A percentile compares a stretch with the other conserved stretches of the same genome.
Conservation (phyloP, 768 basidiomycete genomes). For the Gymnopilus dilepis region DNA sequence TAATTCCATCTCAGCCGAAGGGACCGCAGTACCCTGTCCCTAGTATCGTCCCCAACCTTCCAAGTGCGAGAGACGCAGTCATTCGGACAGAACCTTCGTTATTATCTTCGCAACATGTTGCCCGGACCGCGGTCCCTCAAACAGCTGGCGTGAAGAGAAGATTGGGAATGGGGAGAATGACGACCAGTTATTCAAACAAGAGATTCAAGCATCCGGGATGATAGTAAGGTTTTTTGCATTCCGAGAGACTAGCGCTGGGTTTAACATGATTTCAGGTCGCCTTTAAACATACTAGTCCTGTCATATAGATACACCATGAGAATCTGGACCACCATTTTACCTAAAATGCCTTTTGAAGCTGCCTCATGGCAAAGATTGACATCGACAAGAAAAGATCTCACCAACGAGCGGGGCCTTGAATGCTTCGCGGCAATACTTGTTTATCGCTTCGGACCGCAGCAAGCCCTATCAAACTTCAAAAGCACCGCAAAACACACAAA, state of each 20-base stretch:
- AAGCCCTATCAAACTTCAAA: background rate
- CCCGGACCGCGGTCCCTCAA: conserved; percentile 17
- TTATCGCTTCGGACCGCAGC: background rate
- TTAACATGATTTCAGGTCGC: background rate
- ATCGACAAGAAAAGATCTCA: background rate
- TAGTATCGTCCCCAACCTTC: conserved; percentile 20
- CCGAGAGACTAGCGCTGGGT: background rate
- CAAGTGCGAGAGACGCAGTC: conserved; percentile 13
- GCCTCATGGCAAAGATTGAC: conserved; percentile 3
- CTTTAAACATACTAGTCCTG: conserved; percentile 1
- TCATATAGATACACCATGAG: conserved; percentile 6
- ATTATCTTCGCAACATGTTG: conserved; percentile 5
- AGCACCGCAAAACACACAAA: background rate
- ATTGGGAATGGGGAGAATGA: conserved; percentile 64
- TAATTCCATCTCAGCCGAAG: conserved; percentile 19
- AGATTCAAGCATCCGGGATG: conserved; percentile 66
- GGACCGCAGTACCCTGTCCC: conserved; percentile 10
- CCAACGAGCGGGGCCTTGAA: background rate
- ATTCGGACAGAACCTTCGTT: conserved; percentile 15
- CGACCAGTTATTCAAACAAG: conserved; percentile 64
- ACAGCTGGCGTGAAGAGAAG: conserved; percentile 52
- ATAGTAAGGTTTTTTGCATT: conserved; percentile 9
- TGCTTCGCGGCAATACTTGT: conserved; percentile 2
- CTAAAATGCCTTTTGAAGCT: background rate
- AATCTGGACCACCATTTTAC: conserved; percentile 1